Base-by-base conservation (phyloP, 768 basidiomycete genomes). In the Chalciporus chontae region DNA sequence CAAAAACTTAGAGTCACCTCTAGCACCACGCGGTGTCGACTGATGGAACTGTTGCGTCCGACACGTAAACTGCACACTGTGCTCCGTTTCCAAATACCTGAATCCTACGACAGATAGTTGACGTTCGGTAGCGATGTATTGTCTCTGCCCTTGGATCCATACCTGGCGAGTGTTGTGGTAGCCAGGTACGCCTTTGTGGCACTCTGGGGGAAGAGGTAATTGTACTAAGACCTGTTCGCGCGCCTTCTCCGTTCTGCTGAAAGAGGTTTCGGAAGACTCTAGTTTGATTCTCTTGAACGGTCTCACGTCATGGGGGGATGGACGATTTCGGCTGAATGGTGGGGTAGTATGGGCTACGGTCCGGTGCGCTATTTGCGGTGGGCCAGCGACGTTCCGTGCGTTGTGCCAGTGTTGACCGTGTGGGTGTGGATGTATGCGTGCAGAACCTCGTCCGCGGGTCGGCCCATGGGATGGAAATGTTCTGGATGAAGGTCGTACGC, bases 101-200 rank as follows among this genome's bases (percentile, higher is more conserved):
- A 23, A 57, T 5, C 44, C 52, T 19, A 53, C 37, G 36, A 59
- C 50, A 29, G 46, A 43, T 27, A 55, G 48, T 23, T 40, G 57
- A 34, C 55, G 51, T 18, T 44, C 40, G 15, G 31, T 47, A 32
- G 17, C 5, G 9, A 57, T 27, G 32, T 34, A 15, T 23, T 26
- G 40, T 40, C 40, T 57, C 45, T 55, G 61, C 42, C 37, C 41
- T 32, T 46, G 32, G 4, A 54, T 41, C 59, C 61, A 63, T 15
- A 36, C 38, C 34, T 53, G 32, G 46, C 45, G 53, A 7, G 54
- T 40, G 21, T 39, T 29, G 8, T 51, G 49, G 42, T 17, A 31
- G 15, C 55, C 29, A 17, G 52, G 51, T 10, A 21, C 49, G 10
- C 51, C 57, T 38, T 45, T 52, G 10, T n/a, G 44, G 37, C 53